These are phyloP conservation scores for Hypholoma sublateritium DNA, from an alignment of 768 basidiomycete species.

Conservation along the genomic window DNA sequence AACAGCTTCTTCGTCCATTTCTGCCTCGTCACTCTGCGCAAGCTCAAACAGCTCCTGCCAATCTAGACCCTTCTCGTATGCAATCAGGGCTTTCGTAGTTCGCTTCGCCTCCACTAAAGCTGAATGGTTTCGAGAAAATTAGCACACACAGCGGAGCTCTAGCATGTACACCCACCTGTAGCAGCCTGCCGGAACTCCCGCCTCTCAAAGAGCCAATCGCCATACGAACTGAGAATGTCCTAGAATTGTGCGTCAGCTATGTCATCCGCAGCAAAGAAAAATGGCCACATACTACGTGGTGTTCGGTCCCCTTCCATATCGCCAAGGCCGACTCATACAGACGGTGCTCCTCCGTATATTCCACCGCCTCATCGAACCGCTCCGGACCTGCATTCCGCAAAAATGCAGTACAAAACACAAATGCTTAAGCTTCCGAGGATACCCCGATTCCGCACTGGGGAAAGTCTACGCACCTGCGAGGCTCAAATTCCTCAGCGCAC, in stretches of 20 bases:
- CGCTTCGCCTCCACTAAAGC: constrained; percentile 74
- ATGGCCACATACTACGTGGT: constrained; percentile 50
- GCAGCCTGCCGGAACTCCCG: constrained; percentile 85
- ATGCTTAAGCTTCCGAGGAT: not conserved
- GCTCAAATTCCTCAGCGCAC: constrained; percentile 73
- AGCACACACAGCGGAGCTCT: not conserved
- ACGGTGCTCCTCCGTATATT: constrained; percentile 76
- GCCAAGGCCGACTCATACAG: constrained; percentile 73
- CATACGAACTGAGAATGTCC: constrained; percentile 74
- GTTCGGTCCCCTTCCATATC: constrained; percentile 70
- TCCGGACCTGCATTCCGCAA: constrained; percentile 47
- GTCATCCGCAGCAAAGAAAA: not conserved
- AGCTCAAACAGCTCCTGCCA: constrained; percentile 94
- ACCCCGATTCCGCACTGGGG: not conserved
- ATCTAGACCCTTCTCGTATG: constrained; percentile 82
- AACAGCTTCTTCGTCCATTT: constrained; percentile 52
- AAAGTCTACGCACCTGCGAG: constrained; percentile 55
- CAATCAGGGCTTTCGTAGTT: constrained; percentile 74
- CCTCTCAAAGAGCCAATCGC: constrained; percentile 84
- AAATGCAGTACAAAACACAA: not conserved
- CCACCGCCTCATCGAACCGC: constrained; percentile 76
- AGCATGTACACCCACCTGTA: constrained; percentile 48
- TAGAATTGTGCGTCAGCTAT: constrained; percentile 26
- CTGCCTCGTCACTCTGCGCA: constrained; percentile 46
- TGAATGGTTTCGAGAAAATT: constrained; percentile 27